phyloP scores from a whole-genome alignment of 2,329 filamentous ascomycete genomes.

The Aspergillus arachidicola region DNA sequence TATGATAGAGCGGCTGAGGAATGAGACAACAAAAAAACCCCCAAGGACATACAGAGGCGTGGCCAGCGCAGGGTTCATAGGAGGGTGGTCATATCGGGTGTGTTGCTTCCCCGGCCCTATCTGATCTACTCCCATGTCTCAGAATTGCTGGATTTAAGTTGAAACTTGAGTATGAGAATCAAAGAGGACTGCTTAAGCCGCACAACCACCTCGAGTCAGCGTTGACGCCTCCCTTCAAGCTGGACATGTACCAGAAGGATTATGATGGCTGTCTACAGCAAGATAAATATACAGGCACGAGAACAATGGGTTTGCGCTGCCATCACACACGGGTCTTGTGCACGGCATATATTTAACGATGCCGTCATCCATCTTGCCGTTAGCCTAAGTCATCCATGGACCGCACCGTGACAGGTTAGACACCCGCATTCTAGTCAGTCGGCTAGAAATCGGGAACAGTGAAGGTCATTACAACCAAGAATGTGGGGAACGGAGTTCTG shows the following conservation, averaged over 20 bases:
- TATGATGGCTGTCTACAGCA: background rate
- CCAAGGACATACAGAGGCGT: slow-evolving; percentile 33
- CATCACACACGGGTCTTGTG: slow-evolving; percentile 6
- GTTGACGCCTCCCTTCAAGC: background rate
- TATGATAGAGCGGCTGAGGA: slow-evolving; percentile 26
- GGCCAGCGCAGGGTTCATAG: slow-evolving; percentile 36
- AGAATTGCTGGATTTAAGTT: slow-evolving; percentile 4
- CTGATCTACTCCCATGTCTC: slow-evolving; percentile 36
- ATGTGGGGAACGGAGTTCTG: slow-evolving; percentile 19
- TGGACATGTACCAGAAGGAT: background rate
- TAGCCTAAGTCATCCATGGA: background rate
- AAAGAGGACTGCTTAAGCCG: slow-evolving; percentile 5
- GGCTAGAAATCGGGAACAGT: background rate
- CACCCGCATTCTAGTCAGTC: background rate
- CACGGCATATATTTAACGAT: slow-evolving; percentile 8
- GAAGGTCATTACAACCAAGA: slow-evolving; percentile 11
- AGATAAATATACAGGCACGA: background rate
- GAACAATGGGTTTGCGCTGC: slow-evolving; percentile 7
- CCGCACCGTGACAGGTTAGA: background rate
- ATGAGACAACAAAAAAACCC: slow-evolving; percentile 27
- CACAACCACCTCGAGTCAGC: slow-evolving; percentile 1
- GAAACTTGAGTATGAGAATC: background rate
- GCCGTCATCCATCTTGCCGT: slow-evolving; percentile 21
- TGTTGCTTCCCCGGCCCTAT: slow-evolving; percentile 28
- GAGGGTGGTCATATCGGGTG: slow-evolving; percentile 24